Conservation (phyloP, 164 flowering plant genomes). For the Macadamia integrifolia region DNA sequence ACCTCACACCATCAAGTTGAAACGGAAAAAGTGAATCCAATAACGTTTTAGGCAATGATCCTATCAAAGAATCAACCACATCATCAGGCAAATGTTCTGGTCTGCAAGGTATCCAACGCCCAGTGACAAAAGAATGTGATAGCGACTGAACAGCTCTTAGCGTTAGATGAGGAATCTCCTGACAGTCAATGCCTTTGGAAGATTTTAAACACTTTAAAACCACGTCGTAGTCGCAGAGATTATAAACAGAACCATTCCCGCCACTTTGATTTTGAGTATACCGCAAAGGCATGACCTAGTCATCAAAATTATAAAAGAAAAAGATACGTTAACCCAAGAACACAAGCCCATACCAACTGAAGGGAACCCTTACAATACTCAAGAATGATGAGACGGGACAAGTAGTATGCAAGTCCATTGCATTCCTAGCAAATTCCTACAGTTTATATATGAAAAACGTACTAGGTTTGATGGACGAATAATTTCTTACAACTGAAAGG, state of each 20-base stretch:
- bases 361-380: too few species aligned
- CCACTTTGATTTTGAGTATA: slow-evolving; percentile 60
- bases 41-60: slow-evolving; percentile 51
- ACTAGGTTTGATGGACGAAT: background rate
- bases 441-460: too few species aligned
- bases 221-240: slow-evolving; percentile 56
- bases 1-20: slow-evolving; percentile 82
- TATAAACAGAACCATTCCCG: slow-evolving; percentile 63
- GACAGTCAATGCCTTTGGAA: slow-evolving; percentile 40
- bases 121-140: slow-evolving; percentile 48
- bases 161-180: slow-evolving; percentile 76
- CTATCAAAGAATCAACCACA: slow-evolving; percentile 55
- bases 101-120: slow-evolving; percentile 74
- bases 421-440: too few species aligned
- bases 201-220: slow-evolving; percentile 58
- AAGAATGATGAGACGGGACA: too few species aligned
- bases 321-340: background rate
- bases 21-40: slow-evolving; percentile 64
- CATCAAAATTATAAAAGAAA: background rate
- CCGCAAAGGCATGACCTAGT: slow-evolving; percentile 57
- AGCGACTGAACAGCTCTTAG: slow-evolving; percentile 55
- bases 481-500: slow-evolving; percentile 47
- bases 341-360: background rate
- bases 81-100: slow-evolving; percentile 80
- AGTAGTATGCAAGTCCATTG: too few species aligned